Evolutionary conservation across 768 basidiomycete species (phyloP).

Genomic region (Collybia sp.): DNA sequence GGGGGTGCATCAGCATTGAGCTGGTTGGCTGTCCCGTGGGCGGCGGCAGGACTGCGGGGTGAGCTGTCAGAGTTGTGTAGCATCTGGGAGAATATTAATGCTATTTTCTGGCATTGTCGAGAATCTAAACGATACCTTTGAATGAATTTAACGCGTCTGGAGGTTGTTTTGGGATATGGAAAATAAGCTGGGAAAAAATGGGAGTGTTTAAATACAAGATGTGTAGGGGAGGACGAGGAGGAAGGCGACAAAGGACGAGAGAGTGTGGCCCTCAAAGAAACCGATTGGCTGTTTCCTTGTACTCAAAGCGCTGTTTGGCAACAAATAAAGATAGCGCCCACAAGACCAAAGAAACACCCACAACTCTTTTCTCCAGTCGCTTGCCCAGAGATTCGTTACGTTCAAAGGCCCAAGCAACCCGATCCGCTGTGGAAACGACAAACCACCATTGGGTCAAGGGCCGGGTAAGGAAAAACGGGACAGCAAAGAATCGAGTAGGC

Average conservation of each 20-base stretch:
- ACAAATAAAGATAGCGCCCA: constrained; percentile 31
- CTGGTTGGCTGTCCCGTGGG: too few relatives aligned
- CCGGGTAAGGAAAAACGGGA: too few relatives aligned
- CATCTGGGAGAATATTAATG: too few relatives aligned
- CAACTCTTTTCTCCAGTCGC: constrained; percentile 11
- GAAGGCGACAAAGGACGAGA: constrained; percentile 12
- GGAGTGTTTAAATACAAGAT: constrained; percentile 1
- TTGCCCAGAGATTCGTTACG: too few relatives aligned
- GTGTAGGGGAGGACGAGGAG: constrained; percentile 5
- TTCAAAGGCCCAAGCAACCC: too few relatives aligned
- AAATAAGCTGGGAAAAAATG: neutral
- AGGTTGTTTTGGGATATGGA: neutral
- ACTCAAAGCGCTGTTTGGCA: constrained; percentile 27
- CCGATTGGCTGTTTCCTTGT: constrained; percentile 11
- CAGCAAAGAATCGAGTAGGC: too few relatives aligned
- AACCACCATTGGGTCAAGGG: too few relatives aligned
- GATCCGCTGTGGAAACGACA: too few relatives aligned
- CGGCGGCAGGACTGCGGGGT: too few relatives aligned
- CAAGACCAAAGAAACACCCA: constrained; percentile 31
- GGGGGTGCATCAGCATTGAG: too few relatives aligned
- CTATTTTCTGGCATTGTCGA: neutral
- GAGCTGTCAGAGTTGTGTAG: too few relatives aligned
- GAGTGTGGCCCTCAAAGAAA: constrained; percentile 13
- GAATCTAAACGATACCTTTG: neutral
- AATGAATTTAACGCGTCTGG: neutral